A percentile compares a stretch with the other conserved stretches of the same genome.
phyloP scores from a whole-genome alignment of 208 protist species.

The Crithidia fasciculata region DNA sequence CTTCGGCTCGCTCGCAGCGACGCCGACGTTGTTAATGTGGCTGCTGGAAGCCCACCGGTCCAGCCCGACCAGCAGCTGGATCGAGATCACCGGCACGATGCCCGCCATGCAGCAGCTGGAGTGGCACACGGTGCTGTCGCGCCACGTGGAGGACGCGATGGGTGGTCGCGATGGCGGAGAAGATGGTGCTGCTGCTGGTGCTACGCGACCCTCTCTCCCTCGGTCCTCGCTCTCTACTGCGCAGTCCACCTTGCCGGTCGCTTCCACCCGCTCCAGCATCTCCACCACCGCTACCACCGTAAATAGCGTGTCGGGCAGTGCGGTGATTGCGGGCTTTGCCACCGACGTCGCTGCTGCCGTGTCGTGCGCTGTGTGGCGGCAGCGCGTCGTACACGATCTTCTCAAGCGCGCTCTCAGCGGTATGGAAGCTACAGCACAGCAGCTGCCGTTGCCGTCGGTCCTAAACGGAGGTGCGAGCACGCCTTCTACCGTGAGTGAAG shows the following conservation, averaged over 20 bases:
- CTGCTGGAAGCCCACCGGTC: constrained; percentile 17
- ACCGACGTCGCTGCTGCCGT: constrained; percentile 11
- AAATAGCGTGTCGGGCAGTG: too few relatives aligned
- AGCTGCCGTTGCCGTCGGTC: too few relatives aligned
- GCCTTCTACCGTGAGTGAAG: too few relatives aligned
- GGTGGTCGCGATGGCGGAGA: background rate
- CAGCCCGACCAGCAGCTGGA: constrained; percentile 30
- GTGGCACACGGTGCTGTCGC: constrained; percentile 17
- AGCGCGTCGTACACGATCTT: constrained; percentile 14
- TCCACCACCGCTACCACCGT: background rate
- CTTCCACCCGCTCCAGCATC: background rate
- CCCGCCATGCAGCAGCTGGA: constrained; percentile 13
- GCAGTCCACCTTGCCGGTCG: too few relatives aligned
- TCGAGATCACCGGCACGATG: constrained; percentile 13
- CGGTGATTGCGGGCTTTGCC: background rate
- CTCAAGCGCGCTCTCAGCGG: constrained; percentile 8
- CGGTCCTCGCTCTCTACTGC: too few relatives aligned
- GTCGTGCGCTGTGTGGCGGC: constrained; percentile 14
- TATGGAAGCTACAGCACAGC: background rate
- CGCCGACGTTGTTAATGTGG: constrained; percentile 23
- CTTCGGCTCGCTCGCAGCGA: constrained; percentile 10
- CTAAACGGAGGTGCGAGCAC: too few relatives aligned
- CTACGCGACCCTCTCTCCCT: too few relatives aligned
- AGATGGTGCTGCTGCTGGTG: background rate
- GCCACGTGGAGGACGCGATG: background rate